These are phyloP conservation scores for Phyllosticta capitalensis DNA, from an alignment of 2,329 filamentous ascomycete species.

Conservation along the genomic window DNA sequence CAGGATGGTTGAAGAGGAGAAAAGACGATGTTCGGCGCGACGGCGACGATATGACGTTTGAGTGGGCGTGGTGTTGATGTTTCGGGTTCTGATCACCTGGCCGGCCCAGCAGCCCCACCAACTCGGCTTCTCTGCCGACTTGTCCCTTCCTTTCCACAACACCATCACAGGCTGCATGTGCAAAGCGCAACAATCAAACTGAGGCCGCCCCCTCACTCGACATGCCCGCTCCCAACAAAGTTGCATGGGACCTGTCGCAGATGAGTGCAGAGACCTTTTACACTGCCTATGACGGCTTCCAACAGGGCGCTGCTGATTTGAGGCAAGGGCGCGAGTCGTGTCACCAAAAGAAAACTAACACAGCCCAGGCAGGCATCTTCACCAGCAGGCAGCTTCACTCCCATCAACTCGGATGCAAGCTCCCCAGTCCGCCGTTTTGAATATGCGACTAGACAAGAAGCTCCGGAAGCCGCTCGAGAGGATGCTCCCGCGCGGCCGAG, in stretches of 20 bases:
- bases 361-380: background rate
- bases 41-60: slow-evolving; percentile 1
- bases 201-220: background rate
- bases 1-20: background rate
- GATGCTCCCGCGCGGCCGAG: background rate
- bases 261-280: background rate
- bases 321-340: background rate
- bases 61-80: slow-evolving; percentile 5
- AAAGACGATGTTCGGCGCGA: slow-evolving; percentile 1
- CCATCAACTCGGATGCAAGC: background rate
- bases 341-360: background rate
- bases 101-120: slow-evolving; percentile 1
- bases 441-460: background rate
- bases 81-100: slow-evolving; percentile 10
- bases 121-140: background rate
- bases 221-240: background rate
- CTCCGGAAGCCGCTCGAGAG: background rate
- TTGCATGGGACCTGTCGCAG: background rate
- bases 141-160: background rate
- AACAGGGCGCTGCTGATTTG: background rate
- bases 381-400: background rate
- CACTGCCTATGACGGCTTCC: background rate
- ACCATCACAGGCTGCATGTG: background rate
- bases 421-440: background rate
- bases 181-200: background rate